phyloP scores from a whole-genome alignment of 768 basidiomycete genomes.

The Pilatotrama ljubarskyi region DNA sequence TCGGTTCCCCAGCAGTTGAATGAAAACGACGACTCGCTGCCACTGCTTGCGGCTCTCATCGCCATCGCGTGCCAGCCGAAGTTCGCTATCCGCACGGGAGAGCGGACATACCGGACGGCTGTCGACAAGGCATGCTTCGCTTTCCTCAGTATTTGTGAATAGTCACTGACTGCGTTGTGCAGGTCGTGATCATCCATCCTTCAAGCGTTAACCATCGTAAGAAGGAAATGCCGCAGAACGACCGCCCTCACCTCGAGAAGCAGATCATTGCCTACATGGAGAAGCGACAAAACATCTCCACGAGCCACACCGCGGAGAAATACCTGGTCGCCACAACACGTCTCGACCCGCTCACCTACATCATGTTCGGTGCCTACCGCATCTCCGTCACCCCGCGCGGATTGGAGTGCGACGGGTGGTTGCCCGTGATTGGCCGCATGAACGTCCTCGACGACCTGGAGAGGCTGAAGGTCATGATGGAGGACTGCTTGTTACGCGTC shows the following conservation, averaged over 20 bases:
- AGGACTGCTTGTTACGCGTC: conserved; percentile 83
- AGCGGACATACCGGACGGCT: conserved; percentile 67
- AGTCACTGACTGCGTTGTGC: conserved; percentile 11
- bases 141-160: not conserved
- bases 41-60: conserved; percentile 81
- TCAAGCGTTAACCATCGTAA: conserved; percentile 83
- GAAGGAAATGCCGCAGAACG: conserved; percentile 39
- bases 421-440: conserved; percentile 70
- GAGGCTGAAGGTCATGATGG: conserved; percentile 75
- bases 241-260: conserved; percentile 41
- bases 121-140: conserved; percentile 71
- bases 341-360: conserved; percentile 84
- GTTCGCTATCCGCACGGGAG: conserved; percentile 77
- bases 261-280: conserved; percentile 82
- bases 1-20: conserved; percentile 69
- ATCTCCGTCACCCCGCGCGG: conserved; percentile 70
- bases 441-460: conserved; percentile 82
- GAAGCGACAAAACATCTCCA: conserved; percentile 75
- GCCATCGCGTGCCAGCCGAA: conserved; percentile 87
- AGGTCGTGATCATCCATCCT: conserved; percentile 81
- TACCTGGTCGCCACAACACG: conserved; percentile 80
- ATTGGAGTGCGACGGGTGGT: conserved; percentile 87
- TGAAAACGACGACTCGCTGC: conserved; percentile 67
- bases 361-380: conserved; percentile 87
- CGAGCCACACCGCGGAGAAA: conserved; percentile 51